A percentile compares a stretch with the other conserved stretches of the same genome.
Conservation (phyloP, 1,139 yeast genomes). For the Kodamaea alishanica region DNA sequence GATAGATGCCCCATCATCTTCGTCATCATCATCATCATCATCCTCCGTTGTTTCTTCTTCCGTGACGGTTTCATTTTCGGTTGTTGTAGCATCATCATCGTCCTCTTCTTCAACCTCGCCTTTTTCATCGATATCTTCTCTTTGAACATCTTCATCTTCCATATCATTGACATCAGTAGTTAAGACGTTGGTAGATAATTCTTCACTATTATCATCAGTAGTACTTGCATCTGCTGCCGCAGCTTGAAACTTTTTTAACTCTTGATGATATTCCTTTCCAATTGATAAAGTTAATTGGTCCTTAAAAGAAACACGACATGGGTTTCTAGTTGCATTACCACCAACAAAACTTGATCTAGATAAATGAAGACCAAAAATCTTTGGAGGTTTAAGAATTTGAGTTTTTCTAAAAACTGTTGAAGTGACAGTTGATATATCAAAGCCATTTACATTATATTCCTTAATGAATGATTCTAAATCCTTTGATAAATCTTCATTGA, state of each 20-base stretch:
- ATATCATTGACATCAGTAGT: constrained; percentile 44
- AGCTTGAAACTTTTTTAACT: constrained; percentile 34
- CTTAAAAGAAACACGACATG: constrained; percentile 66
- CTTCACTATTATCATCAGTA: constrained; percentile 11
- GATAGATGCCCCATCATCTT: constrained; percentile 15
- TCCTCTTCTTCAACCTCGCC: constrained; percentile 29
- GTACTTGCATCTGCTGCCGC: constrained; percentile 21
- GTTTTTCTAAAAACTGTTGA: constrained; percentile 67
- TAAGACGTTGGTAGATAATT: constrained; percentile 24
- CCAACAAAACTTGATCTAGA: constrained; percentile 79
- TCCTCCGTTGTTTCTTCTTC: constrained; percentile 21
- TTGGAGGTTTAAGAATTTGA: constrained; percentile 63
- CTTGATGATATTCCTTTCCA: constrained; percentile 42
- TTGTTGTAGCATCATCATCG: constrained; percentile 25
- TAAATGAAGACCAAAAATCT: constrained; percentile 68
- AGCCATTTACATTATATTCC: constrained; percentile 40
- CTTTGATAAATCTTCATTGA: constrained; percentile 58
- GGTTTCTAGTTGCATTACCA: constrained; percentile 67
- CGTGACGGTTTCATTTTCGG: constrained; percentile 17
- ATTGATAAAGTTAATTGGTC: constrained; percentile 53
- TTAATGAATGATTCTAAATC: constrained; percentile 45
- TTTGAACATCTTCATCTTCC: constrained; percentile 44
- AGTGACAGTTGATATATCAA: constrained; percentile 45
- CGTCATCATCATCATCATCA: constrained; percentile 20
- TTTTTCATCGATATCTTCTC: constrained; percentile 40